A percentile compares a stretch with the other conserved stretches of the same genome.
These are phyloP conservation scores for Microthyrium microscopicum DNA, from an alignment of 2,329 filamentous ascomycete genomes.

Conservation along the genomic window DNA sequence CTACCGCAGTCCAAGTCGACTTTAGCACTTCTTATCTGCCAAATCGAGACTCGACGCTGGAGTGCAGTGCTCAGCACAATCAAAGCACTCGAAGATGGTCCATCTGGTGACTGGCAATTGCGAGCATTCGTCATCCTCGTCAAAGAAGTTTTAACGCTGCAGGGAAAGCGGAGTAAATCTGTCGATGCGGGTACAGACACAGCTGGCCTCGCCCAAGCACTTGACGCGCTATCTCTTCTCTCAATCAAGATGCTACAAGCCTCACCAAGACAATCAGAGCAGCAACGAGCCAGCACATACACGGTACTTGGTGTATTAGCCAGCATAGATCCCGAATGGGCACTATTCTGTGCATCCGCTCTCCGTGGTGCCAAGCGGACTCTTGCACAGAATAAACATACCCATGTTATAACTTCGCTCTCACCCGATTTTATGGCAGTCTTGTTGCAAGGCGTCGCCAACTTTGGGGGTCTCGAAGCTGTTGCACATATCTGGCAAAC, in stretches of 20 bases:
- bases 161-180: neutral
- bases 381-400: too few species aligned
- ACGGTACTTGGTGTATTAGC: neutral
- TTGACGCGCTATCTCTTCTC: neutral
- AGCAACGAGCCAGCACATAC: neutral
- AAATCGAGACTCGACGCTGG: conserved; percentile 25
- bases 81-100: conserved; percentile 1
- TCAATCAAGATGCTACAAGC: neutral
- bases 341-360: conserved; percentile 7
- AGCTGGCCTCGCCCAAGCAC: neutral
- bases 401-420: too few species aligned
- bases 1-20: conserved; percentile 14
- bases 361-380: too few species aligned
- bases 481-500: too few species aligned
- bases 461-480: too few species aligned
- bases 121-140: neutral
- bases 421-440: too few species aligned
- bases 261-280: neutral
- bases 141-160: conserved; percentile 8
- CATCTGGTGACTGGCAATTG: neutral
- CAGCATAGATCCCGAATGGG: conserved; percentile 6
- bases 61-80: conserved; percentile 23
- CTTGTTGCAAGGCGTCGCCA: too few species aligned
- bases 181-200: neutral
- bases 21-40: conserved; percentile 24